These are phyloP conservation scores for Penicillium bialowiezense DNA, from an alignment of 495 filamentous ascomycete species.

Conservation along the genomic window DNA sequence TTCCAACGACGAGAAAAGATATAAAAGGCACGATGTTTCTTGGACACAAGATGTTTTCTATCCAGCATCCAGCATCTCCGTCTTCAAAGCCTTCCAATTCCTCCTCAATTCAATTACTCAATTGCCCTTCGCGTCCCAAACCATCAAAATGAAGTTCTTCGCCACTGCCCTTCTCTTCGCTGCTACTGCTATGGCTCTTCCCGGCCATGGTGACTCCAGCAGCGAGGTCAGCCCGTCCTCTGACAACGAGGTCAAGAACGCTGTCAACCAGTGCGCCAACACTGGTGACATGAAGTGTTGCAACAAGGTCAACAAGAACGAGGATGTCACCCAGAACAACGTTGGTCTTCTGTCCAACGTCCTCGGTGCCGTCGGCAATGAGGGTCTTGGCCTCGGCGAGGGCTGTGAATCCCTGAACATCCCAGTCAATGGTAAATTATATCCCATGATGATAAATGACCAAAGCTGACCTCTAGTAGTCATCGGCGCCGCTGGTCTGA, in stretches of 20 bases:
- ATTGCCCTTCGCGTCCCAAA: slow-evolving; percentile 6
- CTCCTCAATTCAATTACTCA: background rate
- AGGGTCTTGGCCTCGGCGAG: slow-evolving; percentile 28
- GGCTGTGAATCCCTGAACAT: slow-evolving; percentile 21
- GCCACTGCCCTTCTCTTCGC: slow-evolving; percentile 27
- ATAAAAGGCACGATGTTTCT: slow-evolving; percentile 16
- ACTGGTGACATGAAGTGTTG: slow-evolving; percentile 43
- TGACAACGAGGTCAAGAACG: slow-evolving; percentile 14
- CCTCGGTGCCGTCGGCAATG: slow-evolving; percentile 20
- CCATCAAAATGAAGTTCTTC: slow-evolving; percentile 39
- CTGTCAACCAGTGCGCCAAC: slow-evolving; percentile 34
- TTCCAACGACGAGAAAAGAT: slow-evolving; percentile 5
- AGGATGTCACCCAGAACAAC: slow-evolving; percentile 24
- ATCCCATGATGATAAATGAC: background rate
- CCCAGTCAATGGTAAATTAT: slow-evolving; percentile 18
- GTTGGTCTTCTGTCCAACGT: slow-evolving; percentile 21
- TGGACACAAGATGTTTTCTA: background rate
- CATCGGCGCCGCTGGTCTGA: slow-evolving; percentile 29
- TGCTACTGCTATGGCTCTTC: slow-evolving; percentile 29
- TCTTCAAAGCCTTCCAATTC: background rate
- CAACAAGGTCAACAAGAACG: slow-evolving; percentile 34
- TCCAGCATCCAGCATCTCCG: slow-evolving; percentile 10
- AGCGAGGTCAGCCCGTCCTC: background rate
- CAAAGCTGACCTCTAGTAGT: slow-evolving; percentile 6
- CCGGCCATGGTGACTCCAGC: slow-evolving; percentile 10